These are phyloP conservation scores for Pleurotus ostreatus DNA, from an alignment of 768 basidiomycete genomes.

Conservation along the genomic window DNA sequence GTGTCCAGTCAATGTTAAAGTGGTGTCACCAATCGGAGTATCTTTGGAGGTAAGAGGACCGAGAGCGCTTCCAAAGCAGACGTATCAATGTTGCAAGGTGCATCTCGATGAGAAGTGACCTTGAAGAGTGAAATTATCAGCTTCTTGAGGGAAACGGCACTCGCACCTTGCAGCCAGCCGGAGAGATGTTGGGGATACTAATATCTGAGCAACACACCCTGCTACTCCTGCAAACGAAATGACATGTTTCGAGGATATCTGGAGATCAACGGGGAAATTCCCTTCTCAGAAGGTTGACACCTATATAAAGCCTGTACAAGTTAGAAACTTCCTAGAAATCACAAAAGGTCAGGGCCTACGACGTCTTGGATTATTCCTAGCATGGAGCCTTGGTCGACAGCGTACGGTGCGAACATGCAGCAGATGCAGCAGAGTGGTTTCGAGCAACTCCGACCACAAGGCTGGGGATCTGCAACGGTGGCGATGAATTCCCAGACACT, in stretches of 20 bases:
- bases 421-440: not conserved
- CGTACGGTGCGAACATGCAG: constrained; percentile 1
- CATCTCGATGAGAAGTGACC: constrained; percentile 8
- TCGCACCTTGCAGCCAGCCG: constrained; percentile 5
- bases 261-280: constrained; percentile 9
- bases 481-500: constrained; percentile 33
- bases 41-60: constrained; percentile 6
- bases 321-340: not conserved
- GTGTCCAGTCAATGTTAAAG: constrained; percentile 7
- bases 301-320: constrained; percentile 6
- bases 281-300: constrained; percentile 8
- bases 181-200: constrained; percentile 10
- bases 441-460: constrained; percentile 3
- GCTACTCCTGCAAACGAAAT: constrained; percentile 7
- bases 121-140: constrained; percentile 4
- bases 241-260: constrained; percentile 4
- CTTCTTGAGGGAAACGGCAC: constrained; percentile 1
- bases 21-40: constrained; percentile 10
- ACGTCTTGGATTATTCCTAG: not conserved
- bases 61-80: constrained; percentile 9
- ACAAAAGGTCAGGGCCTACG: not conserved
- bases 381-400: constrained; percentile 1
- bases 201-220: constrained; percentile 6
- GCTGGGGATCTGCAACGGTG: constrained; percentile 11
- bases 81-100: constrained; percentile 8